Evolutionary conservation across 805 yeast species (phyloP), one percentile per base, ranked within the genome.

Genomic region (Candida hungchunana): DNA sequence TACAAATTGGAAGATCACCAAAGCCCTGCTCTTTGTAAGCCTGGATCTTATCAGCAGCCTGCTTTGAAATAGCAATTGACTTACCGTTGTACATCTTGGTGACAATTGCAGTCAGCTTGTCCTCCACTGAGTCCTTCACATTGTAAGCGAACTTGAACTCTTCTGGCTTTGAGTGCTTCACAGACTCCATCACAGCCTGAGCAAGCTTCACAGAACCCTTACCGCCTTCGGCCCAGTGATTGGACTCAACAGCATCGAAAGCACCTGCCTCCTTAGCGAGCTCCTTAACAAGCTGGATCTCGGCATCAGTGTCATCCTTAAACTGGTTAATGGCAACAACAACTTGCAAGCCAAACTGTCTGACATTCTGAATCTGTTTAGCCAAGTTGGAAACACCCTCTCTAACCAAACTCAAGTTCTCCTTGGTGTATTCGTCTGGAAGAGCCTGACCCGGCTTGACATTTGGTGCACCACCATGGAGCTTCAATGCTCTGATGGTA

Each of bases 221-320:
- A 54, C 94, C 94, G 67, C 94, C 94, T 63, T 79, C 75, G 55
- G 80, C 88, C 90, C 90, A 83, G 58, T 83, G 94, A 70, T 83
- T 80, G 18, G 89, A 79, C 32, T 79, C 82, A 47, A 83, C 79
- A 16, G 93, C 90, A 52, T 77, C 88, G 31, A 60, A 61, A 19
- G 93, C 94, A 57, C 94, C 94, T 9, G 89, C 89, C 56, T 73
- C 73, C 49, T 79, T 56, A 3, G 93, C 74, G 50, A 73, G 79
- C 55, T 78, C 73, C 53, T 68, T 78, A 44, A 83, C 80, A 29
- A 81, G 69, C 42, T 74, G 80, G 51, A 79, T 77, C 59, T 83
- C 94, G 31, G 69, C 71, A 31, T 67, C 77, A 18, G 85, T 65
- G 59, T 83, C 94, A 23, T 84, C 74, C 31, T 79, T 73, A 75